Evolutionary conservation across 352 stramenopile species (phyloP).

Genomic region (Chrysophaeum taylorii): DNA sequence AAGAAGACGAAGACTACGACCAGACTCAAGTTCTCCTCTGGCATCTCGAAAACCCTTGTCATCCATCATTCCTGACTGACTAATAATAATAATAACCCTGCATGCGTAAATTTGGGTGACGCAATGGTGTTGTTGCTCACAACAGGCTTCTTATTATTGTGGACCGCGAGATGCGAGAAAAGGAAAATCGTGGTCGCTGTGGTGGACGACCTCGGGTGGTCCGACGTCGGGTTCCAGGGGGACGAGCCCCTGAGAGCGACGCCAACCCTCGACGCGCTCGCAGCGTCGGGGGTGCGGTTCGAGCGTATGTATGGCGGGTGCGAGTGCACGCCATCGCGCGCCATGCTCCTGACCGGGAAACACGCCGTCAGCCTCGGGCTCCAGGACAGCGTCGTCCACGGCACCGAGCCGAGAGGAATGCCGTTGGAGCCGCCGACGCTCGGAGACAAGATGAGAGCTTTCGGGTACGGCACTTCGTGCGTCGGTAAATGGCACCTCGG

Average conservation of each 20-base stretch:
- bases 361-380: neutral
- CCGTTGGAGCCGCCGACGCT: neutral
- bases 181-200: neutral
- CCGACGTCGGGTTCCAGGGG: neutral
- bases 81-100: no score
- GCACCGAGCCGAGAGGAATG: neutral
- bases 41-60: no score
- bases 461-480: neutral
- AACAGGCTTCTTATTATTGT: no score
- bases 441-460: neutral
- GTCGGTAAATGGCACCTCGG: no score
- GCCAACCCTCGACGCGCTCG: neutral
- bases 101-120: no score
- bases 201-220: neutral
- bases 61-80: no score
- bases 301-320: neutral
- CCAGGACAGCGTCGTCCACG: neutral
- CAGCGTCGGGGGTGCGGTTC: neutral
- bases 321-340: neutral
- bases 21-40: no score
- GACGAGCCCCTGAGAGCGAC: neutral
- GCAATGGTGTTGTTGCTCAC: no score
- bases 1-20: no score
- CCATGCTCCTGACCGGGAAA: neutral
- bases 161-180: no score